These are phyloP conservation scores for Kluyveromyces lactis DNA, from an alignment of 805 yeast genomes.

Conservation along the genomic window DNA sequence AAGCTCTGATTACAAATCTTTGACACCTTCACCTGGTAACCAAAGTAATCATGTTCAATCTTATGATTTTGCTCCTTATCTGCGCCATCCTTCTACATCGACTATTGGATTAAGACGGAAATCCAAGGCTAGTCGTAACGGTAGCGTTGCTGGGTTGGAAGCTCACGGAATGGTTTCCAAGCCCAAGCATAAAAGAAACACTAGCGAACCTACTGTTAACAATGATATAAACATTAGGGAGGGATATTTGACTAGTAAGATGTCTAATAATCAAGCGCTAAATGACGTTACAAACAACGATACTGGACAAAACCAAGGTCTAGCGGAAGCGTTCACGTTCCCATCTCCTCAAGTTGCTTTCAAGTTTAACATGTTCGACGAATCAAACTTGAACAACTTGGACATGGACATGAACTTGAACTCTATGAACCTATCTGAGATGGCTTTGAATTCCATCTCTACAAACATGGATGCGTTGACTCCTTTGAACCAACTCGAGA, in stretches of 20 bases:
- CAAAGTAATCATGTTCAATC: background rate
- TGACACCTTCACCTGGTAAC: slow-evolving; percentile 2
- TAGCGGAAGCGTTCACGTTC: background rate
- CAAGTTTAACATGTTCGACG: slow-evolving; percentile 11
- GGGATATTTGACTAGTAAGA: background rate
- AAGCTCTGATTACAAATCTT: background rate
- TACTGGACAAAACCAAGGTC: background rate
- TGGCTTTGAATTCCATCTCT: slow-evolving; percentile 4
- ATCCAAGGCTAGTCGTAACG: slow-evolving; percentile 1
- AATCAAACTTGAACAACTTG: slow-evolving; percentile 2
- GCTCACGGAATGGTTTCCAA: slow-evolving; percentile 2
- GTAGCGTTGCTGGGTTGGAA: slow-evolving; percentile 1
- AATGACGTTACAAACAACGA: background rate
- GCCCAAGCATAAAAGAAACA: slow-evolving; percentile 1
- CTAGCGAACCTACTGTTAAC: slow-evolving; percentile 2
- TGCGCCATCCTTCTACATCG: background rate
- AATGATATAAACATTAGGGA: background rate
- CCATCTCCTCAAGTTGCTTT: slow-evolving; percentile 11
- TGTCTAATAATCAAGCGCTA: background rate
- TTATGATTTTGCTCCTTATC: background rate
- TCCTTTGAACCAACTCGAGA: background rate
- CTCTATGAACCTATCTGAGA: slow-evolving; percentile 1
- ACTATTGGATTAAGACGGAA: slow-evolving; percentile 2
- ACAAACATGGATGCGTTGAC: background rate
- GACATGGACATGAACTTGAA: slow-evolving; percentile 6